Evolutionary conservation across 768 basidiomycete species (phyloP), one percentile per base, ranked within the genome.

Genomic region (Astraeus odoratus): DNA sequence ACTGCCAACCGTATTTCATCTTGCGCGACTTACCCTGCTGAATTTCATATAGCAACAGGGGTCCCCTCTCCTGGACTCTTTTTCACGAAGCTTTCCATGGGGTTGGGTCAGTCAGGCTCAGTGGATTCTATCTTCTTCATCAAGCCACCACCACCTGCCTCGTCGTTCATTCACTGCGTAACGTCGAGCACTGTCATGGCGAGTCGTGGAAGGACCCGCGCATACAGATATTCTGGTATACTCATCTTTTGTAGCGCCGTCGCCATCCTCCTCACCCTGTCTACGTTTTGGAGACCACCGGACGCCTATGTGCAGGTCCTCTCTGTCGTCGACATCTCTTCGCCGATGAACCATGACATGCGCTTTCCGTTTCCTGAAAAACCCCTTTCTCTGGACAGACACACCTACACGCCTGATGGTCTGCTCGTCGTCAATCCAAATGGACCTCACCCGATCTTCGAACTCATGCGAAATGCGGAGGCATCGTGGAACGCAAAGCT

Each of bases 371-470:
- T 12, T 13, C 20, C 12, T 4, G 18, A 22, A 8, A 23, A 37
- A 12, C 5, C 39, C n/a, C 13, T 40, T 23, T 16, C 39, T 20
- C 26, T 44, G 19, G 52, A 39, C 5, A 12, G 22, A 8, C 67
- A 70, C 41, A 44, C 40, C 0, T 46, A 54, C 25, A 48, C 56
- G 2, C 16, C 49, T 1, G 58, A 64, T 26, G 69, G 69, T 1
- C 46, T 66, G 20, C 52, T 70, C 9, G 34, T 60, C 16, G 65
- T 67, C 46, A 64, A 70, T 36, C 60, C 59, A 0, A 39, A 59
- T 5, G 68, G 64, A 1, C 51, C 60, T 1, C 72, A 76, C 48
- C 74, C 74, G 1, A 69, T 76, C 16, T 64, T 65, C 43, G 66
- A 68, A 31, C 57, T 76, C 20, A 69, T 74, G 18, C 51, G 47